phyloP scores from a whole-genome alignment of 768 basidiomycete genomes.

The Lactifluus volemus region DNA sequence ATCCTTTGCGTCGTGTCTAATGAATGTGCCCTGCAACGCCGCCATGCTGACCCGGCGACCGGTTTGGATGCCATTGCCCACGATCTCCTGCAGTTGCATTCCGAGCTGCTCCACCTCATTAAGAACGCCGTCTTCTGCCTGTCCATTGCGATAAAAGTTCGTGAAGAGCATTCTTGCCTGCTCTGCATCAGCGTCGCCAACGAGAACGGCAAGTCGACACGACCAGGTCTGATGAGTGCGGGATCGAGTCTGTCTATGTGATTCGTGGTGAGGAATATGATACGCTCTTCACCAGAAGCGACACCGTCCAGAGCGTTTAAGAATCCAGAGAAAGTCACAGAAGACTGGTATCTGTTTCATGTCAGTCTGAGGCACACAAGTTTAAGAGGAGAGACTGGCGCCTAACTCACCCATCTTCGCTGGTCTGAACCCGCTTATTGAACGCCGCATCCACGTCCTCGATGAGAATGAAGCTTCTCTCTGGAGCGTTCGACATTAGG shows the following conservation, averaged over 20 bases:
- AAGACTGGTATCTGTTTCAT: slow-evolving; percentile 71
- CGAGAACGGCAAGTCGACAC: slow-evolving; percentile 79
- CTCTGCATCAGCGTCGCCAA: slow-evolving; percentile 78
- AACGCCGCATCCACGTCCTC: slow-evolving; percentile 98
- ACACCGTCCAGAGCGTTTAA: slow-evolving; percentile 96
- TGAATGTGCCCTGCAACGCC: slow-evolving; percentile 90
- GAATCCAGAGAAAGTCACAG: slow-evolving; percentile 96
- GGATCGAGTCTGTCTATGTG: slow-evolving; percentile 84
- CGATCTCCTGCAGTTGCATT: slow-evolving; percentile 41
- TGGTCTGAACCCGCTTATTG: slow-evolving; percentile 82
- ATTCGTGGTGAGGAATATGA: slow-evolving; percentile 99
- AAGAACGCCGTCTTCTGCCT: slow-evolving; percentile 29
- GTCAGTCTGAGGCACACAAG: slow-evolving; percentile 3
- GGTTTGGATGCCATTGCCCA: slow-evolving; percentile 41
- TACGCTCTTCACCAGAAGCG: slow-evolving; percentile 94
- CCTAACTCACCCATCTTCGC: slow-evolving; percentile 76
- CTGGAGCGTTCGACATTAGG: slow-evolving; percentile 85
- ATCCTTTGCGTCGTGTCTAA: slow-evolving; percentile 53
- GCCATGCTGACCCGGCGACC: slow-evolving; percentile 87
- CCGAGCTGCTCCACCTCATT: slow-evolving; percentile 41
- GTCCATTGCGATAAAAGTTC: slow-evolving; percentile 61
- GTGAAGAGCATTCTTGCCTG: slow-evolving; percentile 76
- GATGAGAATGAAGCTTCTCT: slow-evolving; percentile 88
- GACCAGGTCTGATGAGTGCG: slow-evolving; percentile 90
- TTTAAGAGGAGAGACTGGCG: too few species aligned